Evolutionary conservation across 768 basidiomycete genomes (phyloP), one percentile per base, ranked within the genome.

Genomic region (Mycena latifolia): DNA sequence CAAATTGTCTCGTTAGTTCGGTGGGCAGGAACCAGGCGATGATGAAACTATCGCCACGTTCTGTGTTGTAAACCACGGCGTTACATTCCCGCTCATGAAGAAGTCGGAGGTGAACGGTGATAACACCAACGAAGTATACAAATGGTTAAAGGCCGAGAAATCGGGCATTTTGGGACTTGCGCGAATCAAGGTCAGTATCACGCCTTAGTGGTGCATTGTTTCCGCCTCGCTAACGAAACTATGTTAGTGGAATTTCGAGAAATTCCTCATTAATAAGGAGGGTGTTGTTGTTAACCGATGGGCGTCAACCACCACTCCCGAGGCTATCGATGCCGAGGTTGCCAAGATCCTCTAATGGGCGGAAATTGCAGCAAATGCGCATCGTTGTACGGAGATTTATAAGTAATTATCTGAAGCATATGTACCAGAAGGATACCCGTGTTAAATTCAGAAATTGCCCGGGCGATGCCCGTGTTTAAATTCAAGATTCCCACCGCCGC

Each of bases 61-160:
- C 77, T 95, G 94, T 80, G 80, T 86, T 55, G 73, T 88, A 66
- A 97, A 96, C 82, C 90, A 96, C 75, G 94, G 94, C 20, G 95
- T 98, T 28, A 88, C 87, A 9, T 97, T 97, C 84, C 94, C 94
- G 14, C 79, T 98, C 54, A 93, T 94, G 90, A 92, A 89, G 81
- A 98, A 97, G 80, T 92, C 92, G 22, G 93, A 98, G 55, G 96
- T 98, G 43, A 98, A 98, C 76, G 96, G 96, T 4, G 88, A 91
- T 70, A 80, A 85, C 69, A 88, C 92, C 63, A 95, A 95, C 78
- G 86, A 92, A 70, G 91, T 95, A 0, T 96, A 85, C 84, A 86
- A 91, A 63, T 96, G 89, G 87, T 84, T 97, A 69, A 97, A 98
- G 82, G 79, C 82, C 28, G 82, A 94, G 78, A 94, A 94, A 76